phyloP scores from a whole-genome alignment of 805 yeast species.

The Cyberlindnera japonica region DNA sequence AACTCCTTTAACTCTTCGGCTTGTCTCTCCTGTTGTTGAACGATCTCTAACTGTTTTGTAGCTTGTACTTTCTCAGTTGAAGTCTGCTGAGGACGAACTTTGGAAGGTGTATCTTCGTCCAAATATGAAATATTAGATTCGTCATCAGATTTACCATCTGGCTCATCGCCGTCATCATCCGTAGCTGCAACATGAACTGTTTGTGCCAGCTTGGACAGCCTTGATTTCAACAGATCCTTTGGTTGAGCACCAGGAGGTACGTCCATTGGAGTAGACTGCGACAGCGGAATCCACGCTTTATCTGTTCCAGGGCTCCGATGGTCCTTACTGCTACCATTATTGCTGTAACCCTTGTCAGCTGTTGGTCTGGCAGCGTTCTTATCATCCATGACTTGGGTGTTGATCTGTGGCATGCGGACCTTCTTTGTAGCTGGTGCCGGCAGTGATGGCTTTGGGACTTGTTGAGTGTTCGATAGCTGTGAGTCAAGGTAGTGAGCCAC shows the following conservation, averaged over 20 bases:
- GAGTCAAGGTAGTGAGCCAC: slow-evolving; percentile 20
- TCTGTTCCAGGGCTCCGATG: slow-evolving; percentile 15
- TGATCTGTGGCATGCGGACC: not conserved
- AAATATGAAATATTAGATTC: slow-evolving; percentile 8
- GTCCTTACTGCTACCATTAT: too few species aligned
- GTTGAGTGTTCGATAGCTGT: not conserved
- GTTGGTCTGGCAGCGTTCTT: too few species aligned
- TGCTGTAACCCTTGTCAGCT: too few species aligned
- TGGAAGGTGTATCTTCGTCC: slow-evolving; percentile 26
- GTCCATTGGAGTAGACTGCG: slow-evolving; percentile 26
- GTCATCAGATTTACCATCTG: slow-evolving; percentile 9
- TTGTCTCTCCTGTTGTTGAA: slow-evolving; percentile 1
- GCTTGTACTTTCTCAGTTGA: slow-evolving; percentile 6
- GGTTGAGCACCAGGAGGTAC: slow-evolving; percentile 20
- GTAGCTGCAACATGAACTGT: slow-evolving; percentile 13
- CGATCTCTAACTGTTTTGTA: slow-evolving; percentile 3
- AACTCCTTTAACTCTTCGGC: slow-evolving; percentile 20
- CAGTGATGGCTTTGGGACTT: not conserved
- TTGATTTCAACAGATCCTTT: slow-evolving; percentile 26
- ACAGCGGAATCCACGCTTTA: slow-evolving; percentile 25
- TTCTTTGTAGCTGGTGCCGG: not conserved
- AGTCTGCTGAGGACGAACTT: slow-evolving; percentile 10
- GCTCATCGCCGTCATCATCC: slow-evolving; percentile 9
- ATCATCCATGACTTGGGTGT: not conserved
- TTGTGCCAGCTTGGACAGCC: slow-evolving; percentile 22